phyloP scores from a whole-genome alignment of 1,284 basidiomycete species.

The Ganoderma lingzhi region DNA sequence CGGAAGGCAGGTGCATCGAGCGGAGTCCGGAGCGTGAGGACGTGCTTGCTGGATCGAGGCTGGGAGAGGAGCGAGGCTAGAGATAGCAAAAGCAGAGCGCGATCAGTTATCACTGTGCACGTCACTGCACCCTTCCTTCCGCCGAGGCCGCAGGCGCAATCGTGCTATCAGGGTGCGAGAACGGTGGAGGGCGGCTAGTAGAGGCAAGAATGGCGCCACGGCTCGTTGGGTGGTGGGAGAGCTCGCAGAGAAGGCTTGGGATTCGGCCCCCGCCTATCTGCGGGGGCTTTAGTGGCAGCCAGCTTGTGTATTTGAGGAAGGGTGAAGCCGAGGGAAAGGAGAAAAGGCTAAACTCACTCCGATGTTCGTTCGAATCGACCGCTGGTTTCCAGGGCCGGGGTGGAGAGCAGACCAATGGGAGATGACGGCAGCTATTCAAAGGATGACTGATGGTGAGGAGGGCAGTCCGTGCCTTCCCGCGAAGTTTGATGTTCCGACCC shows the following conservation, averaged over 20 bases:
- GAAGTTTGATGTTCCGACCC: conserved; percentile 30
- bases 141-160: conserved; percentile 2
- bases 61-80: conserved; percentile 13
- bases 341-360: conserved; percentile 35
- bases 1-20: conserved; percentile 7
- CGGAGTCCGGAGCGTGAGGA: conserved; percentile 10
- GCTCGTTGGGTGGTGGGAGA: conserved; percentile 14
- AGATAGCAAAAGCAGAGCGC: conserved; percentile 12
- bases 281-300: conserved; percentile 6
- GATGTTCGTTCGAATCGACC: conserved; percentile 25
- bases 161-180: conserved; percentile 14
- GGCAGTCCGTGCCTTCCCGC: conserved; percentile 22
- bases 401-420: conserved; percentile 21
- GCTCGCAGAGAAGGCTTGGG: background rate
- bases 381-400: conserved; percentile 9
- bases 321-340: conserved; percentile 19
- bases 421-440: conserved; percentile 8
- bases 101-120: conserved; percentile 22
- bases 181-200: conserved; percentile 16
- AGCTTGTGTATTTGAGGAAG: conserved; percentile 3
- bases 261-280: conserved; percentile 13
- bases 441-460: conserved; percentile 9
- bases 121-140: background rate
- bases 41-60: background rate
- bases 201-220: conserved; percentile 8